Base-by-base conservation (phyloP, 129 eudicot species). In the Tanacetum coccineum region DNA sequence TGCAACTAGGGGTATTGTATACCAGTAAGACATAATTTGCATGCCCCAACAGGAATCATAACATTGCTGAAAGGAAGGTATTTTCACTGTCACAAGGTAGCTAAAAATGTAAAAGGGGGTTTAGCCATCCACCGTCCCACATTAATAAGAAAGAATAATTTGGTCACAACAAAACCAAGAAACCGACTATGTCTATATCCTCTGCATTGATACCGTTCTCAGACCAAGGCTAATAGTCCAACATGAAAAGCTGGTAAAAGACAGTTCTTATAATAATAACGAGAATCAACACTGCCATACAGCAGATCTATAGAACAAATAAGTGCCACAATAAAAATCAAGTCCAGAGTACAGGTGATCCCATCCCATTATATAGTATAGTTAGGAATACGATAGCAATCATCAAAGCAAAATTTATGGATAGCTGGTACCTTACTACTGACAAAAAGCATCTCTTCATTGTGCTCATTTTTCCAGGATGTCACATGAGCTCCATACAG, bases 401-500 rank as follows among this genome's bases (percentile, higher is more conserved):
- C 62, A 36, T 2, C n/a, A 14, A 39, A 63, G 42, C 28, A 11
- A 21, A 53, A 63, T 63, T 45, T 14, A 64, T 4, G 44, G n/a
- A 12, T 40, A 65, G 20, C 15, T 74, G 59, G 58, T 78, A 91
- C 97, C 94, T 91, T 81, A 48, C 77, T 87, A 65, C 97, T 91
- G 63, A 91, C 77, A 72, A 91, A 91, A 64, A 91, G 94, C 79
- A 91, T 71, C 74, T 91, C 96, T 74, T 91, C 93, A 13, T 93
- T 83, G 58, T 78, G 73, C 13, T 85, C 90, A 76, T 91, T 87
- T 85, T 91, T 91, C 97, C 97, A 91, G 40, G 97, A 91, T 54
- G 93, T 87, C 67, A 91, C 90, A 10, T 91, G 95, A 69, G 69
- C 97, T 3, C 97, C 97, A 79, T 91, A 91, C 56, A 87, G 79